phyloP scores from a whole-genome alignment of 768 basidiomycete species.

The Mycena galericulata region DNA sequence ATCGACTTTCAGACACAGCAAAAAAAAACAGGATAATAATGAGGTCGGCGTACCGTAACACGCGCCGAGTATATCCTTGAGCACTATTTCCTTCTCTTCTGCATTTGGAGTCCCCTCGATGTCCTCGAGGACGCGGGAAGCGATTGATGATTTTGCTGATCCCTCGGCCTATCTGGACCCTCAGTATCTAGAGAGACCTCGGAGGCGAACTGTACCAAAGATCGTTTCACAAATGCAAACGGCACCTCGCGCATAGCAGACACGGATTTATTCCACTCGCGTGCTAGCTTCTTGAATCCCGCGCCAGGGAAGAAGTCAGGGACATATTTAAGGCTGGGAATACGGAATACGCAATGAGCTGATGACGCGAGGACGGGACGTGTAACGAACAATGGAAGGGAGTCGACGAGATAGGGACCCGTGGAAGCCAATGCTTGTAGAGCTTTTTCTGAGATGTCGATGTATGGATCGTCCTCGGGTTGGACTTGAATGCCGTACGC shows the following conservation, averaged over 20 bases:
- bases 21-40: background rate
- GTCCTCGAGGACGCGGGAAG: conserved; percentile 6
- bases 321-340: too few species aligned
- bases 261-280: conserved; percentile 43
- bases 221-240: background rate
- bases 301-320: conserved; percentile 57
- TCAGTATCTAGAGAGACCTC: background rate
- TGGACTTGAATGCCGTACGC: conserved; percentile 27
- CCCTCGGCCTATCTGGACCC: background rate
- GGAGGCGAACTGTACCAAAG: background rate
- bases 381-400: conserved; percentile 8
- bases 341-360: too few species aligned
- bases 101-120: background rate
- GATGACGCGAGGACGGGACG: too few species aligned
- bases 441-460: conserved; percentile 26
- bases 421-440: conserved; percentile 18
- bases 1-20: background rate
- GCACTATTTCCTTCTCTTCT: background rate
- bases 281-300: conserved; percentile 49
- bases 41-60: conserved; percentile 3
- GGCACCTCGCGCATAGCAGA: conserved; percentile 7
- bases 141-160: conserved; percentile 11
- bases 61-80: background rate
- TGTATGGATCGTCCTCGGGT: conserved; percentile 24
- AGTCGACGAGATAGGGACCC: conserved; percentile 23